Base-by-base conservation (phyloP, 2,329 filamentous ascomycete species). In the Taxawa tesnikishii region DNA sequence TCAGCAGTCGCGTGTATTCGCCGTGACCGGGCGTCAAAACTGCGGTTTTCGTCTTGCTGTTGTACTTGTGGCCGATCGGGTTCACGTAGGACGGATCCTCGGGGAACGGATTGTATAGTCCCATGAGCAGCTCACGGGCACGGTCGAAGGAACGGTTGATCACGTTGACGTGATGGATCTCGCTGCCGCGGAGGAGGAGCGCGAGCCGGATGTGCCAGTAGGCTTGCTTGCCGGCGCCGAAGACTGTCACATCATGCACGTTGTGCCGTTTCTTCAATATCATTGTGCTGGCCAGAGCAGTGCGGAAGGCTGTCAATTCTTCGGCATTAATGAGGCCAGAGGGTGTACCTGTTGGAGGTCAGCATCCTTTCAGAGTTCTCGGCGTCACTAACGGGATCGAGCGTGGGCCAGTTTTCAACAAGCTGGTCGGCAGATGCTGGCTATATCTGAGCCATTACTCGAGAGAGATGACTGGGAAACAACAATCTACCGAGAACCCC, bases 201-300 rank as follows among this genome's bases (percentile, higher is more conserved):
- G 87, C 79, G 4, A 96, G 69, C 1, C 85, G 78, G 26, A 93
- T 74, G 53, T 94, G 88, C 87, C 87, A 96, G 61, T 88, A 93
- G 9, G 88, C 88, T 60, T 94, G 87, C 44, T 79, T 75, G 28
- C 88, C 88, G 19, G 80, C 78, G 15, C 88, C 88, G 53, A 94
- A 96, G 32, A 93, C 79, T 10, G 79, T 77, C 8, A 94, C 51
- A 10, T 77, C 83, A 49, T 79, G 76, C 26, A 93, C 78, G 16
- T 70, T 69, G 34, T 70, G 63, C 34, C 88, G 81, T 46, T 65
- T 64, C 44, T 60, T 63, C 48, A 73, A 72, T 12, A 79, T 63
- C 43, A 79, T 62, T 35, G 77, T 70, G 9, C 70, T 68, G 0
- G 71, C 70, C 9, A 82, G 58, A 0, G 76, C 73, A 0, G 78